Evolutionary conservation across 352 stramenopile genomes (phyloP).

Genomic region (Phytophthora melonis): DNA sequence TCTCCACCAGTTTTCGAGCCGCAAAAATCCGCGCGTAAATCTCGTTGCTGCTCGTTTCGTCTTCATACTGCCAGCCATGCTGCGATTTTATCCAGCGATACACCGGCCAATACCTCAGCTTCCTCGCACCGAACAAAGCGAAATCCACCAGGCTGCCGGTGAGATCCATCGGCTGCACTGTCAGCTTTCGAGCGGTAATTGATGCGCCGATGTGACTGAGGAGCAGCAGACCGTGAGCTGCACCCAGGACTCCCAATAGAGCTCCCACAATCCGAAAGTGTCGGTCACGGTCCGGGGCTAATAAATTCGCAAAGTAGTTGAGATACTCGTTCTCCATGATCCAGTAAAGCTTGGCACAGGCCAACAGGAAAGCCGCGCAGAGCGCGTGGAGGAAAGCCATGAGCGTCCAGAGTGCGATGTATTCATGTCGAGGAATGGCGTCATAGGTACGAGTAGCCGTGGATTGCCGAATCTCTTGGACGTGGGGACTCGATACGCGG

Average conservation of each 20-base stretch:
- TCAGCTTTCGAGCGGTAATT: constrained; percentile 3
- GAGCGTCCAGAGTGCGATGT: constrained; percentile 14
- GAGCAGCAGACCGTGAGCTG: constrained; percentile 18
- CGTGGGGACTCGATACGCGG: neutral
- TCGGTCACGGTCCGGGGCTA: constrained; percentile 11
- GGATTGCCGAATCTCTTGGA: neutral
- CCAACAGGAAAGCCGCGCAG: constrained; percentile 34
- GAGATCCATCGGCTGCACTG: neutral
- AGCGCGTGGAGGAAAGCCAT: constrained; percentile 8
- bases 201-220: constrained; percentile 15
- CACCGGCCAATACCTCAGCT: neutral
- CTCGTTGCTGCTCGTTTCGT: too few species aligned
- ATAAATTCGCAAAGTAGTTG: constrained; percentile 43
- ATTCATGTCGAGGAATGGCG: neutral
- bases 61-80: too few species aligned
- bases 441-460: neutral
- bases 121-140: neutral
- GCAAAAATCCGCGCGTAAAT: neutral
- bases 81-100: neutral
- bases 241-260: constrained; percentile 16
- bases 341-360: constrained; percentile 27
- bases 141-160: neutral
- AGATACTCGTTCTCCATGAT: constrained; percentile 44
- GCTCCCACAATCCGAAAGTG: constrained; percentile 30
- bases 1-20: constrained; percentile 10